Evolutionary conservation across 257 asterid species (phyloP), one percentile per base, ranked within the genome.

Genomic region (Mentha longifolia): DNA sequence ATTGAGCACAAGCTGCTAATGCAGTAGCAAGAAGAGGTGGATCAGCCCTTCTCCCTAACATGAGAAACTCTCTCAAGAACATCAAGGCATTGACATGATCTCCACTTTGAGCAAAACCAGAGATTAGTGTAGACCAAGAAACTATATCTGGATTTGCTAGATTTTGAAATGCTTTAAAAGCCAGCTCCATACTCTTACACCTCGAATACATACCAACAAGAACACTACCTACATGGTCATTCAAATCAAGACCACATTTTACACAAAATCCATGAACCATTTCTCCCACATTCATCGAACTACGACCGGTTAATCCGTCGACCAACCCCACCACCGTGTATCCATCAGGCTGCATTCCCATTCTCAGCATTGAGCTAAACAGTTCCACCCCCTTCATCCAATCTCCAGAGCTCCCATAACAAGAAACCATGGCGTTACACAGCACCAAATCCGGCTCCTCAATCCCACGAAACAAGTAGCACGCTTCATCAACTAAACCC

Each of bases 71-170:
- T 61, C 81, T 79, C 68, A 91, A 89, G 46, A 83, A 77, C n/a
- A 58, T 61, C 67, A 91, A 74, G 12, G 97, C 87, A 37, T 81
- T 70, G 1, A 8, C 64, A 59, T 69, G 56, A 59, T 89, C 82
- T 9, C 87, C 89, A 28, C 78, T 61, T 56, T 71, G 86, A 47
- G 85, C 77, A 73, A 89, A 82, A 8, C 95, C 97, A 0, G 88
- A 55, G 15, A 94, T 91, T 54, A 91, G 63, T 2, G 97, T 71
- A 20, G 97, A 94, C 95, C 96, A 91, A 5, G 96, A 86, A 50
- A 94, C 91, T 64, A 91, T 74, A 82, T 94, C 97, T 15, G 97
- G 97, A 19, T 62, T 47, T 6, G 57, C 41, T 57, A 86, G 62
- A 51, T 70, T 67, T 65, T 74, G 59, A 19, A 91, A 91, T 31